A percentile compares a stretch with the other conserved stretches of the same genome.
These are phyloP conservation scores for Brachypodium distachyon DNA, from an alignment of 202 grass and related monocot species.

Conservation along the genomic window DNA sequence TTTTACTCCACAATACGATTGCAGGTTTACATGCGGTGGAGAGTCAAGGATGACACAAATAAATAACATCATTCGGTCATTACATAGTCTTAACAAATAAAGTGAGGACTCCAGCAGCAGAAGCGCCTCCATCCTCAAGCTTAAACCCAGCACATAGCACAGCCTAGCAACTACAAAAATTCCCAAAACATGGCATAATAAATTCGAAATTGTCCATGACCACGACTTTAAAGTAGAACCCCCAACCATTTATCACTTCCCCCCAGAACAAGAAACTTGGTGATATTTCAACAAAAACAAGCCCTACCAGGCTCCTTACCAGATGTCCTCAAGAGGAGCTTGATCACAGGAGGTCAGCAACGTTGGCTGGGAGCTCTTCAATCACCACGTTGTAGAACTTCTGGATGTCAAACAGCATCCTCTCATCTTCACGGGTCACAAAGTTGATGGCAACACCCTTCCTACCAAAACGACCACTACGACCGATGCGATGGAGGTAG, in stretches of 20 bases:
- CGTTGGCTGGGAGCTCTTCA: slow-evolving; percentile 86
- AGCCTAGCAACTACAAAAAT: slow-evolving; percentile 71
- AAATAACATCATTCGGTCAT: slow-evolving; percentile 41
- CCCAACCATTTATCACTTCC: slow-evolving; percentile 8
- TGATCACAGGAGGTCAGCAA: slow-evolving; percentile 81
- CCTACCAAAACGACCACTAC: slow-evolving; percentile 82
- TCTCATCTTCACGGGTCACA: slow-evolving; percentile 75
- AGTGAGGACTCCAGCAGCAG: slow-evolving; percentile 15
- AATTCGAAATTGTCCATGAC: slow-evolving; percentile 36
- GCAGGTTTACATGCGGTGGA: slow-evolving; percentile 8
- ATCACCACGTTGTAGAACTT: slow-evolving; percentile 82
- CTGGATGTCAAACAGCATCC: slow-evolving; percentile 92
- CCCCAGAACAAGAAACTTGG: slow-evolving; percentile 12
- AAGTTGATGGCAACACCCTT: slow-evolving; percentile 95
- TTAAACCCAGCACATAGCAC: slow-evolving; percentile 42
- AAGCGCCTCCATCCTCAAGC: slow-evolving; percentile 5
- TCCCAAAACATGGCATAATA: slow-evolving; percentile 53
- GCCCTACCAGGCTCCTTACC: slow-evolving; percentile 26
- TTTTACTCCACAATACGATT: background rate
- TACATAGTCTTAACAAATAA: slow-evolving; percentile 41
- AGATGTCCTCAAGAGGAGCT: slow-evolving; percentile 6
- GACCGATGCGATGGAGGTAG: slow-evolving; percentile 89
- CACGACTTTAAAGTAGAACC: slow-evolving; percentile 30
- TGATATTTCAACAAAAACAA: slow-evolving; percentile 38
- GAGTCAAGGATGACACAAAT: slow-evolving; percentile 44